phyloP scores from a whole-genome alignment of 1,284 basidiomycete genomes.

The Ustilago nuda region DNA sequence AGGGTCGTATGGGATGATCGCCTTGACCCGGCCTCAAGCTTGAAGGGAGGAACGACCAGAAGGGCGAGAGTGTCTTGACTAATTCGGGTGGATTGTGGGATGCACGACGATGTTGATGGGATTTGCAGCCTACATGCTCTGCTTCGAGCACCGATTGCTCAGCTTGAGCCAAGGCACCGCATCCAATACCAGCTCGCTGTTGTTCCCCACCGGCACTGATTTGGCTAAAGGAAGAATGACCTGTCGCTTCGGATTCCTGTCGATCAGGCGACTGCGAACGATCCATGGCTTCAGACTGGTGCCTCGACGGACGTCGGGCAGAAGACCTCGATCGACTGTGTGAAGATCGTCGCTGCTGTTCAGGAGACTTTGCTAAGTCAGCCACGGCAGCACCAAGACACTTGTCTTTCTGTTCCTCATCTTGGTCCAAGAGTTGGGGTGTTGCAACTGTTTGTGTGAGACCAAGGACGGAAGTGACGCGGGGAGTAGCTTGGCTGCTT shows the following conservation, averaged over 20 bases:
- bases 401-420: constrained; percentile 23
- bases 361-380: background rate
- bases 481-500: constrained; percentile 34
- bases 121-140: constrained; percentile 17
- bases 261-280: constrained; percentile 28
- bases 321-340: constrained; percentile 33
- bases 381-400: constrained; percentile 11
- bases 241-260: constrained; percentile 30
- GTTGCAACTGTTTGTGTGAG: constrained; percentile 34
- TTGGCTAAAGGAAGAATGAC: constrained; percentile 41
- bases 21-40: constrained; percentile 41
- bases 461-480: constrained; percentile 33
- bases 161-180: constrained; percentile 60
- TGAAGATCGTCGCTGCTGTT: constrained; percentile 2
- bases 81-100: constrained; percentile 39
- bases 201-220: constrained; percentile 31
- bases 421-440: constrained; percentile 12
- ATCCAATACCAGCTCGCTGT: constrained; percentile 50
- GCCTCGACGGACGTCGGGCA: constrained; percentile 9
- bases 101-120: constrained; percentile 17
- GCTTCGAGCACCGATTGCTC: constrained; percentile 39
- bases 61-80: constrained; percentile 30
- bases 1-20: constrained; percentile 10
- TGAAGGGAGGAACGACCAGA: constrained; percentile 40
- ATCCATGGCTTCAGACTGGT: constrained; percentile 15